These are phyloP conservation scores for Chenopodium album DNA, from an alignment of 148 eudicot species.

Conservation along the genomic window DNA sequence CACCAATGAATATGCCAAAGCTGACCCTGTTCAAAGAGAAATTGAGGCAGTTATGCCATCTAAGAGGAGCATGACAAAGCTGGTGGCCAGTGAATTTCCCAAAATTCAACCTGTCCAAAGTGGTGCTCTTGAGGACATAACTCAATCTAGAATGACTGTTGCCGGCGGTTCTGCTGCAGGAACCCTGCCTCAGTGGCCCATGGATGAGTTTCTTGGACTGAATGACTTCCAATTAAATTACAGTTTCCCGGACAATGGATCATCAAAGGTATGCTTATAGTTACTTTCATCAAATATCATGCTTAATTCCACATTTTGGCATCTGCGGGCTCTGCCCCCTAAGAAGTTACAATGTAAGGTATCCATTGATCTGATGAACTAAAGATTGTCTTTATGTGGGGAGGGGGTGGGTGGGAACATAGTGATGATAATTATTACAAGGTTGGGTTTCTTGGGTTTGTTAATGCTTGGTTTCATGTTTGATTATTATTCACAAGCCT, in stretches of 20 bases:
- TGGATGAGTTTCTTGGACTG: slow-evolving; percentile 65
- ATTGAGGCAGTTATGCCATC: slow-evolving; percentile 35
- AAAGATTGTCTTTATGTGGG: not conserved
- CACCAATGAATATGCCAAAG: slow-evolving; percentile 34
- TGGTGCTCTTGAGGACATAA: slow-evolving; percentile 42
- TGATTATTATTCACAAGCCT: not conserved
- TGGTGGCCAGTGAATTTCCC: slow-evolving; percentile 40
- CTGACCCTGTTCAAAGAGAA: slow-evolving; percentile 40
- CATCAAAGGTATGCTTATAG: slow-evolving; percentile 65
- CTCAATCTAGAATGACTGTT: slow-evolving; percentile 42
- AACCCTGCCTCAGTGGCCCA: slow-evolving; percentile 60
- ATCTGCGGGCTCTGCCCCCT: not conserved
- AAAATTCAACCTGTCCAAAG: slow-evolving; percentile 43
- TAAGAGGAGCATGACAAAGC: slow-evolving; percentile 36
- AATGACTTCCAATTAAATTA: slow-evolving; percentile 55
- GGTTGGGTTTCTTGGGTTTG: not conserved
- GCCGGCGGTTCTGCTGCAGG: slow-evolving; percentile 64
- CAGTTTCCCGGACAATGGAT: slow-evolving; percentile 45
- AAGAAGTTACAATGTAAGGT: not conserved
- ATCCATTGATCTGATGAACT: not conserved
- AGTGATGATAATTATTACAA: not conserved
- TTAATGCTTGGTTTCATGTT: not conserved
- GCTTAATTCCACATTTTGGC: not conserved
- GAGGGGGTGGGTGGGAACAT: not conserved
- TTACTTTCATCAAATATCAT: not conserved